phyloP scores from a whole-genome alignment of 768 basidiomycete species.

The Boletus vinaceobasis region DNA sequence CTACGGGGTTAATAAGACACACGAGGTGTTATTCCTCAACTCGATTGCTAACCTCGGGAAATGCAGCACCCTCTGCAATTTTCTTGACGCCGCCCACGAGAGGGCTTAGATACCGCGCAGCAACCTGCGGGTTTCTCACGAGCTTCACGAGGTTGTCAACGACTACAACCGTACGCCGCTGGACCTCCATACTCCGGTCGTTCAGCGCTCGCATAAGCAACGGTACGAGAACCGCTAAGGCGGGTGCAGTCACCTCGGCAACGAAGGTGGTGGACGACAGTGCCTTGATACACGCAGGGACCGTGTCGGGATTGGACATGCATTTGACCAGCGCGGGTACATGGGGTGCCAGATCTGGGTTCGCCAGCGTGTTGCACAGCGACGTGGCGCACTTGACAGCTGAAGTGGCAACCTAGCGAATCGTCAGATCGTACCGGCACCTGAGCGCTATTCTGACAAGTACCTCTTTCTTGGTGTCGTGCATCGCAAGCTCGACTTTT shows the following conservation, averaged over 20 bases:
- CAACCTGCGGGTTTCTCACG: slow-evolving; percentile 86
- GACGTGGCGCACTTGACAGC: slow-evolving; percentile 88
- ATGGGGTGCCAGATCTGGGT: slow-evolving; percentile 88
- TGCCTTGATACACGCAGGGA: slow-evolving; percentile 91
- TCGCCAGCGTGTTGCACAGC: slow-evolving; percentile 87
- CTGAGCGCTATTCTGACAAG: slow-evolving; percentile 12
- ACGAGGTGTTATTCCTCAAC: slow-evolving; percentile 3
- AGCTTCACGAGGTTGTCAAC: slow-evolving; percentile 97
- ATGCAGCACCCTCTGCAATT: slow-evolving; percentile 87
- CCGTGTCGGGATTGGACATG: slow-evolving; percentile 87
- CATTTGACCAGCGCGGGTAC: slow-evolving; percentile 87
- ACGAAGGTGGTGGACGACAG: slow-evolving; percentile 95
- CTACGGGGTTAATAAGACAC: slow-evolving; percentile 32
- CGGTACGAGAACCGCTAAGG: slow-evolving; percentile 92
- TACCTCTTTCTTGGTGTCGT: slow-evolving; percentile 95
- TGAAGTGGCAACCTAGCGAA: slow-evolving; percentile 69
- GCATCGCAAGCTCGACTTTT: slow-evolving; percentile 86
- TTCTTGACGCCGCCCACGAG: slow-evolving; percentile 89
- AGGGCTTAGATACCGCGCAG: slow-evolving; percentile 81
- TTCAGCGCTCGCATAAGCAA: slow-evolving; percentile 87
- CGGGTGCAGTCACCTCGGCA: slow-evolving; percentile 94
- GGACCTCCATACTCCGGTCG: slow-evolving; percentile 94
- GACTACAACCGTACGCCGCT: slow-evolving; percentile 90
- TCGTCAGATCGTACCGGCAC: slow-evolving; percentile 8
- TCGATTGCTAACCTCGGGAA: slow-evolving; percentile 72